These are phyloP conservation scores for Paxillus involutus DNA, from an alignment of 768 basidiomycete genomes.

Conservation along the genomic window DNA sequence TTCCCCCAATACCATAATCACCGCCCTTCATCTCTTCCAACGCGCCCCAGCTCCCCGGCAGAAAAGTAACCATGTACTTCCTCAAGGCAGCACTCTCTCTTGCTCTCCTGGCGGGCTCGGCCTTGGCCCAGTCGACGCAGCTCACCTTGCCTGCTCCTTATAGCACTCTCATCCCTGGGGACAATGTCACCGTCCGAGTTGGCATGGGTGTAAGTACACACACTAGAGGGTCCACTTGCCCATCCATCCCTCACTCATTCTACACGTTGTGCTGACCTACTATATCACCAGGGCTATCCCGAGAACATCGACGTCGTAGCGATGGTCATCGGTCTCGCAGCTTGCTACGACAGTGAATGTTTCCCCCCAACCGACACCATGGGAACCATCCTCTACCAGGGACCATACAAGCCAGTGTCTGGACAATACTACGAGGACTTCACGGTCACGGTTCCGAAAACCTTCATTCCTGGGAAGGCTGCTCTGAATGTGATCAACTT, in stretches of 20 bases:
- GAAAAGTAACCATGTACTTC: constrained; percentile 12
- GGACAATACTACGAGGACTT: constrained; percentile 30
- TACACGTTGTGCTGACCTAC: neutral
- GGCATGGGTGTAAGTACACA: constrained; percentile 15
- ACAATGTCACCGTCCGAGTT: constrained; percentile 12
- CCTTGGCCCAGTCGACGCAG: constrained; percentile 13
- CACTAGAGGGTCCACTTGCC: neutral
- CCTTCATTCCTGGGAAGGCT: constrained; percentile 26
- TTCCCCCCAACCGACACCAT: constrained; percentile 21
- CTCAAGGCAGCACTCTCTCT: constrained; percentile 16
- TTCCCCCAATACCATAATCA: neutral
- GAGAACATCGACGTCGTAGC: constrained; percentile 27
- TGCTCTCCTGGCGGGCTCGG: constrained; percentile 8
- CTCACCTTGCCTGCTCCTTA: constrained; percentile 10
- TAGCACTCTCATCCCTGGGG: constrained; percentile 7
- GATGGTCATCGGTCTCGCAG: constrained; percentile 31
- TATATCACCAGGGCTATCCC: constrained; percentile 13
- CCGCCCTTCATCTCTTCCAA: neutral
- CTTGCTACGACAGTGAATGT: constrained; percentile 24
- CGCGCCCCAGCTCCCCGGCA: neutral
- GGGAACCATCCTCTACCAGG: constrained; percentile 35
- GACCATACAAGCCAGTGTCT: constrained; percentile 27
- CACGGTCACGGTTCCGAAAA: constrained; percentile 28
- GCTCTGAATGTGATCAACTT: constrained; percentile 38
- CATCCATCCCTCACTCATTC: neutral